Conservation (phyloP, 768 basidiomycete genomes). For the Tylopilus vinaceipallidus region DNA sequence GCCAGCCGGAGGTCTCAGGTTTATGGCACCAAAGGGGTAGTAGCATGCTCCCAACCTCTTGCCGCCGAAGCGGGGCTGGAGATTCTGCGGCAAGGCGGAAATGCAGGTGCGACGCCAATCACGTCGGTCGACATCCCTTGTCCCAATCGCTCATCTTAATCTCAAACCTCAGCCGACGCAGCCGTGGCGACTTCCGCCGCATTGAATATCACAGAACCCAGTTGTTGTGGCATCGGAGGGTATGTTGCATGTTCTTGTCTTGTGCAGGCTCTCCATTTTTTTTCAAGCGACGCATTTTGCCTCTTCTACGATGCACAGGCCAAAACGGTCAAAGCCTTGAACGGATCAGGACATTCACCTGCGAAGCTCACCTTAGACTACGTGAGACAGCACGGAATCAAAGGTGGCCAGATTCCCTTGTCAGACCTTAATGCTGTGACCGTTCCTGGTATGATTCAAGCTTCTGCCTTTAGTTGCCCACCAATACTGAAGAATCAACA, state of each 20-base stretch:
- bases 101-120: conserved; percentile 71
- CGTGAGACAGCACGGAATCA: conserved; percentile 64
- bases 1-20: conserved; percentile 84
- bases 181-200: conserved; percentile 93
- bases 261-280: conserved; percentile 10
- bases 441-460: conserved; percentile 56
- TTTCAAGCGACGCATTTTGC: conserved; percentile 80
- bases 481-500: conserved; percentile 27
- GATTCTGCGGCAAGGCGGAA: conserved; percentile 89
- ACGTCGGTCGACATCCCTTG: neutral
- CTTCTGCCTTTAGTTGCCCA: neutral
- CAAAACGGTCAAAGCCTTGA: conserved; percentile 82
- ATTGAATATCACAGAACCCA: conserved; percentile 88
- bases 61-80: conserved; percentile 91
- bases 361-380: conserved; percentile 75
- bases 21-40: conserved; percentile 83
- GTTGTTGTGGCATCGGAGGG: conserved; percentile 92
- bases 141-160: neutral
- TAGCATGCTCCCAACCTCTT: conserved; percentile 87
- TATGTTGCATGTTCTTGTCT: conserved; percentile 29
- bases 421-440: conserved; percentile 90
- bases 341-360: conserved; percentile 90
- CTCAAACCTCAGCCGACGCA: conserved; percentile 65
- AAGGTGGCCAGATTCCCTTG: conserved; percentile 65
- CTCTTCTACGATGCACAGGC: conserved; percentile 85